phyloP scores from a whole-genome alignment of 2,329 filamentous ascomycete genomes.

The Juglanconis sp. region DNA sequence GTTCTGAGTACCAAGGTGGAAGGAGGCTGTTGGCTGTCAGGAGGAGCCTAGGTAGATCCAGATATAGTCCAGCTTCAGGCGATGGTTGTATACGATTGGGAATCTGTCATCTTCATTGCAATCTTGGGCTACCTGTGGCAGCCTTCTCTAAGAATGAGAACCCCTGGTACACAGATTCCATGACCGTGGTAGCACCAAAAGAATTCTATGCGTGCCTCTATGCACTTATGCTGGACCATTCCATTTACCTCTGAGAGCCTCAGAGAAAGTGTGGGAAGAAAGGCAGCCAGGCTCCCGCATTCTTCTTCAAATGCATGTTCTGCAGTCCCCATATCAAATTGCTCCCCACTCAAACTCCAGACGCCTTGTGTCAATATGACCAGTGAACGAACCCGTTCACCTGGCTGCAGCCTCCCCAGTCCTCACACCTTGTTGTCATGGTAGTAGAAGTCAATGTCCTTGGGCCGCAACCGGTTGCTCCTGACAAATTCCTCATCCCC shows the following conservation, averaged over 20 bases:
- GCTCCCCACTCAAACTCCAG: background rate
- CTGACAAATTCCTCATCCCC: constrained; percentile 88
- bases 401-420: background rate
- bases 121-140: no score
- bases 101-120: no score
- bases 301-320: background rate
- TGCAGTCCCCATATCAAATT: background rate
- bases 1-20: no score
- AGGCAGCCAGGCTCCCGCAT: background rate
- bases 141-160: no score
- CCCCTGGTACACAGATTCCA: no score
- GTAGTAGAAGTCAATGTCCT: constrained; percentile 91
- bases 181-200: no score
- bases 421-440: constrained; percentile 76
- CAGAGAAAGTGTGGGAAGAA: background rate
- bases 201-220: no score
- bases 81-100: no score
- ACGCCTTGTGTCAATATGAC: constrained; percentile 1
- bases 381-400: background rate
- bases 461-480: constrained; percentile 72
- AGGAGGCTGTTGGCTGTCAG: no score
- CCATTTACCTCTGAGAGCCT: background rate
- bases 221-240: no score
- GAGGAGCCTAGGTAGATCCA: no score
- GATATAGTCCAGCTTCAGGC: no score